Evolutionary conservation across 352 stramenopile species (phyloP), one percentile per base, ranked within the genome.

Genomic region (Phytophthora foliorum): DNA sequence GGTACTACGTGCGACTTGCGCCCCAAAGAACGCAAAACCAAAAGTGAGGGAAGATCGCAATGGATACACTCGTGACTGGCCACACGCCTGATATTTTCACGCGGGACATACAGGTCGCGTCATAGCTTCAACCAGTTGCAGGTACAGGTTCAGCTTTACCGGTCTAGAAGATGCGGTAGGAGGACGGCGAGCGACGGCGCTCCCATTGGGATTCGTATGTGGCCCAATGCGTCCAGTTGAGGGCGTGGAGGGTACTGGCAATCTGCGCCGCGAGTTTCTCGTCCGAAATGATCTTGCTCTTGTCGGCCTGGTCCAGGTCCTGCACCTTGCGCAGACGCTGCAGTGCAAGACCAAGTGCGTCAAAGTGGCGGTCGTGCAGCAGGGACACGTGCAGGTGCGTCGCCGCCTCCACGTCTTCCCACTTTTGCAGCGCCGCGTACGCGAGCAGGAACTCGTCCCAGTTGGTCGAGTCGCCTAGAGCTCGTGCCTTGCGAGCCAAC

Each of bases 271-370:
- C 70, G 16, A 94, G 73, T 58, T 84, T 81, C 24, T 91, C 77
- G 21, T 89, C 75, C 46, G 76, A 63, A 24, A 89, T 58, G 57
- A 94, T 83, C 77, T 95, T 95, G 48, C 74, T 74, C 53, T 78
- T 82, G 24, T 95, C 88, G 27, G 77, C 69, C 17, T 74, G 50
- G 17, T 91, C 82, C 39, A 92, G 45, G 4, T 78, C 80, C n/a
- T 78, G 71, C 13, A 93, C 75, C 72, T 92, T 93, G 19, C 81
- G 86, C 27, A 95, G 80, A 19, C 86, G 86, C 64, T 95, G 83
- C 7, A 94, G 51, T 31, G 82, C 75, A 13, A 92, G 67, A 0
- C 86, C 88, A 1, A 61, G 60, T 7, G 78, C 63, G 8, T 73
- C 61, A 25, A 83, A 74, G 54, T 88, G 88, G 9, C 77, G 61